Evolutionary conservation across 192 early-diverging fungal species (phyloP).

Genomic region (Podila epigama): DNA sequence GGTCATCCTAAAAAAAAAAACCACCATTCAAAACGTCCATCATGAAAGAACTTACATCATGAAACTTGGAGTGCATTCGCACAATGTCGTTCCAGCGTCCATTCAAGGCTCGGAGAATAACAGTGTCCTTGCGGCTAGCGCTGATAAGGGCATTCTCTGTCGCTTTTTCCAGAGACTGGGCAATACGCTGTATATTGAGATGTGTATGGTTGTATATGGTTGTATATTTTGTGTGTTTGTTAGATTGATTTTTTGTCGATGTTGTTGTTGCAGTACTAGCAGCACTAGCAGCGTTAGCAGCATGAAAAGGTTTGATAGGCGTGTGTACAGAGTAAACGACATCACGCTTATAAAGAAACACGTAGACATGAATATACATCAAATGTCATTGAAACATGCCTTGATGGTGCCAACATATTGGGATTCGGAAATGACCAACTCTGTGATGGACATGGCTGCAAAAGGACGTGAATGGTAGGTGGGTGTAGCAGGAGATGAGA

Average conservation of each 20-base stretch:
- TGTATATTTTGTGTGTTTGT: too few relatives aligned
- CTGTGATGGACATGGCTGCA: slow-evolving; percentile 36
- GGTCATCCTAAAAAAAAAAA: not conserved
- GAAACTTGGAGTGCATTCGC: slow-evolving; percentile 19
- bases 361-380: not conserved
- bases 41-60: slow-evolving; percentile 36
- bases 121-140: slow-evolving; percentile 26
- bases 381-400: not conserved
- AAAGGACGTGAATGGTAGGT: slow-evolving; percentile 3
- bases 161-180: slow-evolving; percentile 6
- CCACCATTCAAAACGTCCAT: not conserved
- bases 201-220: too few relatives aligned
- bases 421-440: slow-evolving; percentile 31
- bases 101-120: slow-evolving; percentile 12
- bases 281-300: too few relatives aligned
- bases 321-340: not conserved
- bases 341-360: not conserved
- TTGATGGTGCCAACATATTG: slow-evolving; percentile 25
- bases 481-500: slow-evolving; percentile 3
- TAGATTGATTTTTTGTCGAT: too few relatives aligned
- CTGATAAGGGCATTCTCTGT: not conserved
- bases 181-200: slow-evolving; percentile 13
- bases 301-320: too few relatives aligned
- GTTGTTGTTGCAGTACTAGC: too few relatives aligned
- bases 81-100: slow-evolving; percentile 25